Evolutionary conservation across 495 filamentous ascomycete species (phyloP).

Genomic region (Barbatosphaeria neglecta): DNA sequence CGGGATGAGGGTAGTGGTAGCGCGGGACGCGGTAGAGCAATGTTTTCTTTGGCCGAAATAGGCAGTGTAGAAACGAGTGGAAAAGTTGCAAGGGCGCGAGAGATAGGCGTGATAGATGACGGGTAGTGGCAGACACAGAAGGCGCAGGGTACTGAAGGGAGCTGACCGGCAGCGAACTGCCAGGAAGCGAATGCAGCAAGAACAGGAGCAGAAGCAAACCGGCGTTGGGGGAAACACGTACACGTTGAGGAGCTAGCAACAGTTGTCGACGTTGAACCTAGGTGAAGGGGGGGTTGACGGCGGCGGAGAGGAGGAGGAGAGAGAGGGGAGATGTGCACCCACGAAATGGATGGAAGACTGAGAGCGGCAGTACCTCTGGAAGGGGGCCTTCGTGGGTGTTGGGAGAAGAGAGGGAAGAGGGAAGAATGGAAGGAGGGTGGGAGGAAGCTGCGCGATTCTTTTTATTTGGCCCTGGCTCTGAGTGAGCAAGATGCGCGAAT

Average conservation of each 20-base stretch:
- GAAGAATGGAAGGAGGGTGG: background rate
- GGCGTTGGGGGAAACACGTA: too few relatives aligned
- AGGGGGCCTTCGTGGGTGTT: conserved; percentile 1
- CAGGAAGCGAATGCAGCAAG: too few relatives aligned
- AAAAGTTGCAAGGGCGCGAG: too few relatives aligned
- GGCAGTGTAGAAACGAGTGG: too few relatives aligned
- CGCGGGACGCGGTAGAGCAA: too few relatives aligned
- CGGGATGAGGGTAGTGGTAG: too few relatives aligned
- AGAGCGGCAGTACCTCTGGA: background rate
- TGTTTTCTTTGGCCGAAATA: too few relatives aligned
- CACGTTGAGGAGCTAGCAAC: background rate
- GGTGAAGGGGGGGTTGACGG: background rate
- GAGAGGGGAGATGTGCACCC: conserved; percentile 15
- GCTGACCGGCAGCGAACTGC: too few relatives aligned
- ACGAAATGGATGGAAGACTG: background rate
- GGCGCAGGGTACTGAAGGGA: too few relatives aligned
- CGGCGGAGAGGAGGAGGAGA: conserved; percentile 3
- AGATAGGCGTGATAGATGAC: too few relatives aligned
- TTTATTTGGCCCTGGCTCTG: background rate
- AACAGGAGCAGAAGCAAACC: too few relatives aligned
- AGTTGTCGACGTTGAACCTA: background rate
- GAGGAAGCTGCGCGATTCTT: conserved; percentile 1
- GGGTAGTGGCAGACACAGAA: too few relatives aligned
- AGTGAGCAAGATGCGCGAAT: background rate
- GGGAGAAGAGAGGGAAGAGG: background rate